These are phyloP conservation scores for Aspergillus panamensis DNA, from an alignment of 495 filamentous ascomycete species.

Conservation along the genomic window DNA sequence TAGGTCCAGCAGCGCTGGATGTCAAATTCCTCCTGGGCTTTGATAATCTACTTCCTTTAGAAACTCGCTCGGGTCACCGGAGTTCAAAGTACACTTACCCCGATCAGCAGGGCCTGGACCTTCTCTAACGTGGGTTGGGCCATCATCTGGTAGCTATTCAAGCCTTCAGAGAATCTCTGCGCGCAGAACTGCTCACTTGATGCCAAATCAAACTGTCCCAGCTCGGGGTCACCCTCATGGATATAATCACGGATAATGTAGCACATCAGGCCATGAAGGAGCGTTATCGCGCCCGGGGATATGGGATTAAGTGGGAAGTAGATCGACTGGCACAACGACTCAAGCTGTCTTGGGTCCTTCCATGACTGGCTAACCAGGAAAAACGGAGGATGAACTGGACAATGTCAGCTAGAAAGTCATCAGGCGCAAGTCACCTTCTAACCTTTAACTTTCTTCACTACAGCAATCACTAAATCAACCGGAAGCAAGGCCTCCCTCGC, in stretches of 20 bases:
- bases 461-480: conserved; percentile 23
- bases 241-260: conserved; percentile 28
- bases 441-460: conserved; percentile 27
- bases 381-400: conserved; percentile 24
- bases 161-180: conserved; percentile 15
- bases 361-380: conserved; percentile 28
- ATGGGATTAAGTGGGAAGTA: conserved; percentile 25
- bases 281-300: conserved; percentile 18
- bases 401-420: background rate
- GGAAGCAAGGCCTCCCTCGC: conserved; percentile 19
- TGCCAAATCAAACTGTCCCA: conserved; percentile 16
- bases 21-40: conserved; percentile 29
- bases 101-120: conserved; percentile 26
- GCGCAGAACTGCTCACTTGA: conserved; percentile 21
- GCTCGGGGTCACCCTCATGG: conserved; percentile 21
- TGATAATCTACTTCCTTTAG: conserved; percentile 20
- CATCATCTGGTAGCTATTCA: conserved; percentile 25
- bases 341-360: conserved; percentile 20
- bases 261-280: conserved; percentile 25
- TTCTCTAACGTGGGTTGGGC: conserved; percentile 25
- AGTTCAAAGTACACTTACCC: conserved; percentile 10
- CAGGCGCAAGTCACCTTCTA: background rate
- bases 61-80: background rate
- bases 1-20: conserved; percentile 29
- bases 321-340: conserved; percentile 25